Percentiles rank a stretch among this genome's conserved stretches.
Conservation (phyloP, 1,284 basidiomycete genomes). For the Vanrija humicola region DNA sequence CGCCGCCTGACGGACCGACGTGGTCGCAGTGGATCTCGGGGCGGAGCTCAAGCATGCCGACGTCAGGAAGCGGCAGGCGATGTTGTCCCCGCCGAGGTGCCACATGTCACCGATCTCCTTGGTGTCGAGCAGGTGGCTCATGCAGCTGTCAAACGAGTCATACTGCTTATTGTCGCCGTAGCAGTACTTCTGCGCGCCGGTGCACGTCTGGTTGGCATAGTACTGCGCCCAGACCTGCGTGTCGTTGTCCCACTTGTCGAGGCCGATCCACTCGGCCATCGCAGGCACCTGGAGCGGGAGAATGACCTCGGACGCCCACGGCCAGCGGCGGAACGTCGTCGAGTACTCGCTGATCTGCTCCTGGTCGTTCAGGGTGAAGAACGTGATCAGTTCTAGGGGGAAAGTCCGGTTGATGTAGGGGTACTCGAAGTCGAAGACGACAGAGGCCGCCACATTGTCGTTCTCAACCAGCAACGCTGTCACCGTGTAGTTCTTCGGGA, state of each 20-base stretch:
- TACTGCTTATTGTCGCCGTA: conserved; percentile 2
- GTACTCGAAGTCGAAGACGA: conserved; percentile 3
- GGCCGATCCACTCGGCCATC: background rate
- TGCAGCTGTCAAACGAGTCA: background rate
- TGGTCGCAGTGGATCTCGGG: conserved; percentile 1
- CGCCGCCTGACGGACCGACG: background rate
- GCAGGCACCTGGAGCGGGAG: background rate
- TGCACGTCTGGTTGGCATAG: background rate
- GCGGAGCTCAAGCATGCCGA: background rate
- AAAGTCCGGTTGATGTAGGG: background rate
- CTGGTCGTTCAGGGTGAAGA: background rate
- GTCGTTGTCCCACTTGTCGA: background rate
- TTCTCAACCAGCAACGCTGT: background rate
- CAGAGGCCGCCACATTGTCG: background rate
- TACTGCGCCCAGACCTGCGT: background rate
- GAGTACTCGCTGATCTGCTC: background rate
- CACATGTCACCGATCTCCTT: background rate
- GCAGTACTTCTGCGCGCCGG: background rate
- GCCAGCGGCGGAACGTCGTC: conserved; percentile 1
- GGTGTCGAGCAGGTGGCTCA: background rate
- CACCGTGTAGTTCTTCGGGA: background rate
- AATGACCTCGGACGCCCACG: background rate
- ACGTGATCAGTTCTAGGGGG: background rate
- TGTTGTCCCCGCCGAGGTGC: background rate
- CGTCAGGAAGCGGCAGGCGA: background rate